These are phyloP conservation scores for Citrus inodora DNA, from an alignment of 345 rosid species.

Conservation along the genomic window DNA sequence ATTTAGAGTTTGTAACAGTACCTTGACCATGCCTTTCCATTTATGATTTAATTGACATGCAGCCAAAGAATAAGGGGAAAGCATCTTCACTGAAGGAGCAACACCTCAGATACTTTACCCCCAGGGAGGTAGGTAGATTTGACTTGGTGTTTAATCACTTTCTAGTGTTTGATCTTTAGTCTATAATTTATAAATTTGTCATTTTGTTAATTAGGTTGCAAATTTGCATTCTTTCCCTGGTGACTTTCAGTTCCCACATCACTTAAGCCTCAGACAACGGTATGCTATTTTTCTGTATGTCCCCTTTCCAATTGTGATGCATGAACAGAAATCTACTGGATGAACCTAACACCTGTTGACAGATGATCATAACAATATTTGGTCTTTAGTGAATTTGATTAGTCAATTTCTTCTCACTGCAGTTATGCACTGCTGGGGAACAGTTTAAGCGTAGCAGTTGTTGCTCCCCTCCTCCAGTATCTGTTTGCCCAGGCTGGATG, in stretches of 20 bases:
- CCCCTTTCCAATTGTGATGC: neutral
- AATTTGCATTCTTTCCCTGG: slow-evolving; percentile 89
- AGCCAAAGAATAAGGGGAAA: slow-evolving; percentile 65
- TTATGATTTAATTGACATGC: slow-evolving; percentile 23
- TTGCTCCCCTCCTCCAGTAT: slow-evolving; percentile 73
- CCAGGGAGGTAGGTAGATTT: slow-evolving; percentile 59
- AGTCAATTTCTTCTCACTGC: slow-evolving; percentile 22
- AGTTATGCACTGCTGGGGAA: slow-evolving; percentile 94
- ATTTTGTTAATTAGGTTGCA: slow-evolving; percentile 55
- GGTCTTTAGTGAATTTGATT: neutral
- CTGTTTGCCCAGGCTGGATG: slow-evolving; percentile 48
- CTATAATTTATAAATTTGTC: neutral
- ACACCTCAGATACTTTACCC: slow-evolving; percentile 86
- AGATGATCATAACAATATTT: neutral
- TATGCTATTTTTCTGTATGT: slow-evolving; percentile 15
- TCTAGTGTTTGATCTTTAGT: slow-evolving; percentile 1
- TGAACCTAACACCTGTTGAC: neutral
- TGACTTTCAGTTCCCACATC: slow-evolving; percentile 68
- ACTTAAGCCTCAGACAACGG: slow-evolving; percentile 78
- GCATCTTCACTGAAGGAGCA: slow-evolving; percentile 60
- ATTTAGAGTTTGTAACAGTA: neutral
- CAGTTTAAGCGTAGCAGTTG: slow-evolving; percentile 88
- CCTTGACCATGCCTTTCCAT: neutral
- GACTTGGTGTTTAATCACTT: neutral
- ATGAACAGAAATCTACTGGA: neutral